Percentiles rank a stretch among this genome's conserved stretches.
Evolutionary conservation across 192 early-diverging fungal genomes (phyloP).

Genomic region (Blastocladiella britannica): DNA sequence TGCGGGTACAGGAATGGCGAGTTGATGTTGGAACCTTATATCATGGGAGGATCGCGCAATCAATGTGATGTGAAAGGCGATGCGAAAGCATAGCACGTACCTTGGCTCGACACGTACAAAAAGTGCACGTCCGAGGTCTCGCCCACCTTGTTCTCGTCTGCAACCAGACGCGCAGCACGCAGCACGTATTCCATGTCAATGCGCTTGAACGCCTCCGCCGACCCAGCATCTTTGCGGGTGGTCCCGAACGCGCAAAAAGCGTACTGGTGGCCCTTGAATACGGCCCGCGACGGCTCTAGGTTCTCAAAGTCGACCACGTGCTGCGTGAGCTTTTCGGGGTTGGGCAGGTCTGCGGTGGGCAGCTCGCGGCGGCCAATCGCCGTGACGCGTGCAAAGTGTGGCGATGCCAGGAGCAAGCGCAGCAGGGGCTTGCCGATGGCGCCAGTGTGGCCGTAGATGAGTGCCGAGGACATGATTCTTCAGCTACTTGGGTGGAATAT

Average conservation of each 20-base stretch:
- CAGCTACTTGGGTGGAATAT: no score
- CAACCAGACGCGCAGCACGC: slow-evolving; percentile 34
- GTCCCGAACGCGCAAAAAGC: slow-evolving; percentile 57
- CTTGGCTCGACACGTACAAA: slow-evolving; percentile 22
- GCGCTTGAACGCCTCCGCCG: slow-evolving; percentile 40
- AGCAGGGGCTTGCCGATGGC: slow-evolving; percentile 36
- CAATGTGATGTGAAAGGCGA: slow-evolving; percentile 16
- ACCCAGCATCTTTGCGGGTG: slow-evolving; percentile 40
- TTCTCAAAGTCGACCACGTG: slow-evolving; percentile 57
- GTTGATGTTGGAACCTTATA: neutral
- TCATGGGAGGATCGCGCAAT: slow-evolving; percentile 8
- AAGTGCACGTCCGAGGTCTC: slow-evolving; percentile 19
- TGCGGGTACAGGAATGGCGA: slow-evolving; percentile 40
- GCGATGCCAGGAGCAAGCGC: slow-evolving; percentile 23
- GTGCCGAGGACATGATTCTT: slow-evolving; percentile 2
- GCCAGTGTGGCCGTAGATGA: slow-evolving; percentile 25
- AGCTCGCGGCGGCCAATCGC: slow-evolving; percentile 27
- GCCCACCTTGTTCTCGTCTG: slow-evolving; percentile 19
- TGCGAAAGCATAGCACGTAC: slow-evolving; percentile 10
- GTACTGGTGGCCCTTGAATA: slow-evolving; percentile 26
- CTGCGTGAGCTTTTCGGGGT: slow-evolving; percentile 30
- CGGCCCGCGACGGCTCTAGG: slow-evolving; percentile 15
- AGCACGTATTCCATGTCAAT: slow-evolving; percentile 64
- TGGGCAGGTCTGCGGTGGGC: slow-evolving; percentile 14
- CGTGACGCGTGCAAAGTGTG: slow-evolving; percentile 26